A percentile compares a stretch with the other conserved stretches of the same genome.
These are phyloP conservation scores for Arthrobotrys megalospora DNA, from an alignment of 2,329 filamentous ascomycete genomes.

Conservation along the genomic window DNA sequence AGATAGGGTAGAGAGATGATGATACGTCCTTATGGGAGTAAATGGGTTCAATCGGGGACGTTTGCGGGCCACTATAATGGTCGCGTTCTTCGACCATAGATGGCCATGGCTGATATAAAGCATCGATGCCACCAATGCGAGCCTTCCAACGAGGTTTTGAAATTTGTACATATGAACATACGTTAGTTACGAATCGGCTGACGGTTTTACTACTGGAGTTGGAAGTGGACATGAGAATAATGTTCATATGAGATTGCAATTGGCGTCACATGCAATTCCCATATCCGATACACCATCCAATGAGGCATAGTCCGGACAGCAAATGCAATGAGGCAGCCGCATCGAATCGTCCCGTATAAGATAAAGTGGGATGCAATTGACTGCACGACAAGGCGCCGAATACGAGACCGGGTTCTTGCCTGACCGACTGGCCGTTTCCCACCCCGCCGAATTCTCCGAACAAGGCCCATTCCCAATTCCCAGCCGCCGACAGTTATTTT, in stretches of 20 bases:
- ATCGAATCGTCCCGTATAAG: neutral
- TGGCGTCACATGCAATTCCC: neutral
- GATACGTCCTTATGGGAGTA: neutral
- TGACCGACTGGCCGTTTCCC: constrained; percentile 1
- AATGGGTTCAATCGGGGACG: too few relatives aligned
- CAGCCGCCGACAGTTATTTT: neutral
- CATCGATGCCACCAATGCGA: too few relatives aligned
- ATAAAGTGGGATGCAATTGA: constrained; percentile 2
- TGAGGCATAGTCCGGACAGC: neutral
- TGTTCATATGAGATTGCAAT: neutral
- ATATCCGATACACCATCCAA: neutral
- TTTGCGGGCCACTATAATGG: neutral
- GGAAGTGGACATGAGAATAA: neutral
- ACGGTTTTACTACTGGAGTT: neutral
- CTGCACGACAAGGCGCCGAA: constrained; percentile 19
- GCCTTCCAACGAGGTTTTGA: neutral
- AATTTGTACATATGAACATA: constrained; percentile 14
- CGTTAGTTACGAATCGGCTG: neutral
- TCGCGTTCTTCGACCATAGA: too few relatives aligned
- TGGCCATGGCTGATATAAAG: too few relatives aligned
- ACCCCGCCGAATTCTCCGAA: constrained; percentile 19
- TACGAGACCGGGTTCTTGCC: constrained; percentile 29
- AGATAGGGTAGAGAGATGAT: constrained; percentile 3
- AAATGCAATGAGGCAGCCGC: constrained; percentile 3
- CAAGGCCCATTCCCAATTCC: neutral